A percentile compares a stretch with the other conserved stretches of the same genome.
Conservation (phyloP, 139 green algal genomes). For the Volvox africanus region DNA sequence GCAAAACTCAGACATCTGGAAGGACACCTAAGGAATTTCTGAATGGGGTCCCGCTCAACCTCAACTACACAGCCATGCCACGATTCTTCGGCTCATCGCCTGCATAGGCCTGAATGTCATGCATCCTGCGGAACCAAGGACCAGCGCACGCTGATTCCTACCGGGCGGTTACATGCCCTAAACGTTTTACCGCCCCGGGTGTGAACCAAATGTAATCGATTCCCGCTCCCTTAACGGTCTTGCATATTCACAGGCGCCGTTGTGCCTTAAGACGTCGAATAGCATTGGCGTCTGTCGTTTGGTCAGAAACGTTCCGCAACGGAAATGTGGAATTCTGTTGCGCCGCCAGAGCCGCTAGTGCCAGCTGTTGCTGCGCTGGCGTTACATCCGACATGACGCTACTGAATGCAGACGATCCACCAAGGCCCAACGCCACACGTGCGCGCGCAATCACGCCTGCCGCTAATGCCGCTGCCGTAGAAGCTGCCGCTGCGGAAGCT, state of each 20-base stretch:
- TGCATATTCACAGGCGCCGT: background rate
- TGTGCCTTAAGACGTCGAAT: constrained; percentile 38
- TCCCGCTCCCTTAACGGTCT: too few relatives aligned
- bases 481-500: background rate
- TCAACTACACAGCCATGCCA: too few relatives aligned
- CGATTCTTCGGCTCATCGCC: too few relatives aligned
- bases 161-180: too few relatives aligned
- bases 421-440: background rate
- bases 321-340: background rate
- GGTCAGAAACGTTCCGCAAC: background rate
- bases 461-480: constrained; percentile 15
- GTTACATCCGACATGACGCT: background rate
- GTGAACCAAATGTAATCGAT: too few relatives aligned
- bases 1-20: too few relatives aligned
- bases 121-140: too few relatives aligned
- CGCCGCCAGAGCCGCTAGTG: background rate
- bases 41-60: too few relatives aligned
- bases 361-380: background rate
- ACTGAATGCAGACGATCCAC: background rate
- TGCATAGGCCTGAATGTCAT: too few relatives aligned
- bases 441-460: constrained; percentile 31
- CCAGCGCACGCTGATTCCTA: too few relatives aligned
- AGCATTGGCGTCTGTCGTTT: background rate
- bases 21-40: too few relatives aligned
- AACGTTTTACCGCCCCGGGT: too few relatives aligned